Evolutionary conservation across 306 rosid genomes (phyloP).

Genomic region (Castanopsis chinensis): DNA sequence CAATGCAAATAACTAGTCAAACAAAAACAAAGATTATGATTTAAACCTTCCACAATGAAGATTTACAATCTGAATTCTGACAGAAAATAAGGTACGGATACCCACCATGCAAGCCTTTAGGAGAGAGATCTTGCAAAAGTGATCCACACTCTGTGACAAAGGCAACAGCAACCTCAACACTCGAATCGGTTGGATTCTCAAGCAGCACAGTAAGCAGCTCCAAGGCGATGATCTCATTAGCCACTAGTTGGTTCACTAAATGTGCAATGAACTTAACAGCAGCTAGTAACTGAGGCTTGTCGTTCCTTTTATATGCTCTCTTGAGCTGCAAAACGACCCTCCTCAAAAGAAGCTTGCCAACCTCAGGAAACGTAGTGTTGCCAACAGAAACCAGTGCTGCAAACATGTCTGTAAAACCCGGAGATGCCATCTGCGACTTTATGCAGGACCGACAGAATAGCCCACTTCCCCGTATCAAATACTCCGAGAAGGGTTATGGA

Average conservation of each 20-base stretch:
- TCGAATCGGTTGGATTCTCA: conserved; percentile 88
- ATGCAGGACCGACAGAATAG: conserved; percentile 89
- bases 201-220: conserved; percentile 87
- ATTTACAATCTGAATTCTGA: no score
- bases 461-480: conserved; percentile 88
- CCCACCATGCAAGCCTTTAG: conserved; percentile 91
- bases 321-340: conserved; percentile 88
- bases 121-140: conserved; percentile 79
- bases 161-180: conserved; percentile 97
- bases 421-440: conserved; percentile 97
- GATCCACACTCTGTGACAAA: conserved; percentile 94
- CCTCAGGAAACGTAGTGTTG: conserved; percentile 88
- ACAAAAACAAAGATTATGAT: no score
- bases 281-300: conserved; percentile 95
- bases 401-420: conserved; percentile 84
- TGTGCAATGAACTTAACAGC: conserved; percentile 93
- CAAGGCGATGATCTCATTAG: conserved; percentile 84
- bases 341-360: conserved; percentile 79
- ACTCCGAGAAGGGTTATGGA: conserved; percentile 41
- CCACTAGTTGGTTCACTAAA: conserved; percentile 90
- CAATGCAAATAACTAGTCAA: no score
- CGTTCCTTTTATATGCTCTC: conserved; percentile 89
- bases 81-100: no score
- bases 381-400: conserved; percentile 90
- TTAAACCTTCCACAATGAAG: no score